Percentiles rank a stretch among this genome's conserved stretches.
Conservation (phyloP, 176 grass and related monocot species). For the Miscanthus lutarioriparius region DNA sequence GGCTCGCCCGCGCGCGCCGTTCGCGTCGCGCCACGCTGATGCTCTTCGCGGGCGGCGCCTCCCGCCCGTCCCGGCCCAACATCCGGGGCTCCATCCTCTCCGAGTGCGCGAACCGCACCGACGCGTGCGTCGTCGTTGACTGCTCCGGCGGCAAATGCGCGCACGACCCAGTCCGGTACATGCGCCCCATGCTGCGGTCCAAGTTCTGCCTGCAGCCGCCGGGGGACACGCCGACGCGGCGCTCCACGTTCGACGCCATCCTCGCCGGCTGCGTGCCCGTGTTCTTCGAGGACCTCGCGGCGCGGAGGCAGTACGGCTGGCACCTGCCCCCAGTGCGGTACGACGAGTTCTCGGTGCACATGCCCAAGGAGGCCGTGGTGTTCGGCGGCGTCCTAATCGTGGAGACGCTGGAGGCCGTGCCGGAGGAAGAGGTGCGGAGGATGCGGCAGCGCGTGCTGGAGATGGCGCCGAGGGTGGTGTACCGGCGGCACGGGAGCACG, state of each 20-base stretch:
- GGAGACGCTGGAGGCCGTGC: slow-evolving; percentile 43
- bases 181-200: slow-evolving; percentile 54
- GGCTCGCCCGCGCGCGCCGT: slow-evolving; percentile 51
- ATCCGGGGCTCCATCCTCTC: slow-evolving; percentile 60
- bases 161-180: slow-evolving; percentile 43
- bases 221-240: slow-evolving; percentile 58
- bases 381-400: slow-evolving; percentile 39
- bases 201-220: slow-evolving; percentile 69
- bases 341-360: slow-evolving; percentile 63
- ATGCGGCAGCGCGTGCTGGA: slow-evolving; percentile 57
- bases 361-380: slow-evolving; percentile 64
- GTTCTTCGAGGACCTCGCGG: slow-evolving; percentile 69
- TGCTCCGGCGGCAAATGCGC: slow-evolving; percentile 52
- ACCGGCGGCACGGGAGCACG: slow-evolving; percentile 58
- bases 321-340: slow-evolving; percentile 53
- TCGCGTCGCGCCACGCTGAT: slow-evolving; percentile 40
- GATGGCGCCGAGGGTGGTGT: slow-evolving; percentile 56
- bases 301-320: slow-evolving; percentile 65
- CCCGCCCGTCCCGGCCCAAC: slow-evolving; percentile 42
- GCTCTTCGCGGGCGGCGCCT: slow-evolving; percentile 53
- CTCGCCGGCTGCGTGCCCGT: slow-evolving; percentile 66
- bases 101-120: slow-evolving; percentile 50
- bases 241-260: slow-evolving; percentile 69
- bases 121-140: slow-evolving; percentile 58
- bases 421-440: slow-evolving; percentile 48